Evolutionary conservation across 495 filamentous ascomycete species (phyloP), one percentile per base, ranked within the genome.

Genomic region (Penicillium subrubescens): DNA sequence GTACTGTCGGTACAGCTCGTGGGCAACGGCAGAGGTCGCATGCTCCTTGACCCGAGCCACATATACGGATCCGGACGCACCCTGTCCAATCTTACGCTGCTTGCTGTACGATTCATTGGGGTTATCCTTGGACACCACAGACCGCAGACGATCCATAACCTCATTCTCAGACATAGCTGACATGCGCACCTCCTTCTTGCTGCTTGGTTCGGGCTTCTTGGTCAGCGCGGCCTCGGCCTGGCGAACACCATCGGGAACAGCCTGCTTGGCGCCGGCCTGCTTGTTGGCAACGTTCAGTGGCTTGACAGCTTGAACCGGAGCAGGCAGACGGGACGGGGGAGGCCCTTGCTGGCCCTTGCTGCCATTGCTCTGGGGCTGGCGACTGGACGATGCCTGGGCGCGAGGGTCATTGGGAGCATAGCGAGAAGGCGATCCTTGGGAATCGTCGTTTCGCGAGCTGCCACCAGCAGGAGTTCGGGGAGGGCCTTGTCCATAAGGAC

Each of bases 41-140:
- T 82, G 82, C 62, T 93, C 89, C 70, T 92, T 92, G 57, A 97
- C 89, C 67, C 94, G 94, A 46, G 95, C 95, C 64, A 99, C 96
- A 74, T 99, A 99, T 39, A 99, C 95, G 31, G 94, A 97, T 56
- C 95, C 95, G 31, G 95, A 97, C 64, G 95, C 95, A 75, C 95
- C 95, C 75, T 98, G 96, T 10, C 95, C 95, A 73, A 99, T 97
- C 84, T 99, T 99, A 83, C 97, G 97, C 74, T 98, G 94, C 81
- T 99, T 99, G 68, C 91, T 92, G 77, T 99, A 99, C 5, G 92
- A 93, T 57, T 93, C 82, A 63, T 94, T 90, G 19, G 95, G 95
- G 71, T 96, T 93, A 46, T 93, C 92, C 67, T 92, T 93, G 52
- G 93, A 97, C 1, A 99, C 95, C 5, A 96, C 94, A 61, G 95